phyloP scores from a whole-genome alignment of 176 grass and related monocot genomes.

The Triticum aestivum region IWGSC_CS_RefSeq_v2.1 NC_057794.1:580129089-580129588 shows the following conservation, averaged over 20 bases:
- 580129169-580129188: slow-evolving; percentile 21
- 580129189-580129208: slow-evolving; percentile 72
- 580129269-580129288: slow-evolving; percentile 79
- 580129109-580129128: background rate
- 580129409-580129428: slow-evolving; percentile 54
- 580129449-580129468: slow-evolving; percentile 57
- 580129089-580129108: slow-evolving; percentile 49
- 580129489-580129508: slow-evolving; percentile 60
- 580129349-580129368: background rate
- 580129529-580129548: too few species aligned
- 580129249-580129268: slow-evolving; percentile 82
- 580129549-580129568: background rate
- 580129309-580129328: background rate
- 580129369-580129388: background rate
- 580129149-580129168: background rate
- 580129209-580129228: slow-evolving; percentile 72
- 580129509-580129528: background rate
- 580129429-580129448: slow-evolving; percentile 64
- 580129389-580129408: slow-evolving; percentile 48
- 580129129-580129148: background rate
- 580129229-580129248: slow-evolving; percentile 43
- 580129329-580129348: background rate
- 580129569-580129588: slow-evolving; percentile 17
- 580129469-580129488: slow-evolving; percentile 83
- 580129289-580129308: slow-evolving; percentile 47